A percentile compares a stretch with the other conserved stretches of the same genome.
These are phyloP conservation scores for Penicillium sp. DNA, from an alignment of 2,329 filamentous ascomycete species.

Conservation along the genomic window DNA sequence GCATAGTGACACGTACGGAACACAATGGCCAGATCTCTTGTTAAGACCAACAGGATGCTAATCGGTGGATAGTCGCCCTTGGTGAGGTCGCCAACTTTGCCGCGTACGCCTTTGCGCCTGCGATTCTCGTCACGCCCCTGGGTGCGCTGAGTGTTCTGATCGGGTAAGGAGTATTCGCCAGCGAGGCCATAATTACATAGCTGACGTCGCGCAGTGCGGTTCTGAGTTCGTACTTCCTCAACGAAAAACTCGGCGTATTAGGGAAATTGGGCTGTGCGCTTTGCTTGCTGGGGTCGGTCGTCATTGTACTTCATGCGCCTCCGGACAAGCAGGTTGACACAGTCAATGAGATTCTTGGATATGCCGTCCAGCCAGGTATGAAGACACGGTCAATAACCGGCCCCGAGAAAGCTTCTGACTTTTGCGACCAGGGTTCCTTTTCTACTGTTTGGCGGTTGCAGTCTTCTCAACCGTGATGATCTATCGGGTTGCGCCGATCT, in stretches of 20 bases:
- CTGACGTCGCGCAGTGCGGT: conserved; percentile 62
- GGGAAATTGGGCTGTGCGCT: conserved; percentile 95
- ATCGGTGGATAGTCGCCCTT: conserved; percentile 64
- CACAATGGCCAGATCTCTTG: conserved; percentile 12
- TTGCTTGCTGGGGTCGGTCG: conserved; percentile 91
- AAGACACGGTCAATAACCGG: background rate
- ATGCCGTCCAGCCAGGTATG: conserved; percentile 85
- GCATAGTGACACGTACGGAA: conserved; percentile 76
- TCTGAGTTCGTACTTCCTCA: conserved; percentile 87
- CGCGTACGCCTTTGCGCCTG: conserved; percentile 95
- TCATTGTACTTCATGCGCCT: conserved; percentile 95
- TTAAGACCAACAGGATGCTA: conserved; percentile 23
- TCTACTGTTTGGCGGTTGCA: conserved; percentile 76
- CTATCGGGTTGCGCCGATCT: conserved; percentile 81
- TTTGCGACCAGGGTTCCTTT: conserved; percentile 68
- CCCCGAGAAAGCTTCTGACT: background rate
- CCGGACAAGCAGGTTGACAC: conserved; percentile 87
- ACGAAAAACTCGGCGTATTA: conserved; percentile 82
- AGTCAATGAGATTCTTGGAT: conserved; percentile 85
- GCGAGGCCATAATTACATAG: conserved; percentile 5
- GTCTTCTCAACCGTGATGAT: conserved; percentile 92
- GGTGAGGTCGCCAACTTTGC: conserved; percentile 97
- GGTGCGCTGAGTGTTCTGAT: conserved; percentile 93
- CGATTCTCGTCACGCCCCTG: conserved; percentile 94
- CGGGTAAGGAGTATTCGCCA: conserved; percentile 48